Evolutionary conservation across 2,329 filamentous ascomycete species (phyloP).

Genomic region (Immersiporthe knoxdaviesiana): DNA sequence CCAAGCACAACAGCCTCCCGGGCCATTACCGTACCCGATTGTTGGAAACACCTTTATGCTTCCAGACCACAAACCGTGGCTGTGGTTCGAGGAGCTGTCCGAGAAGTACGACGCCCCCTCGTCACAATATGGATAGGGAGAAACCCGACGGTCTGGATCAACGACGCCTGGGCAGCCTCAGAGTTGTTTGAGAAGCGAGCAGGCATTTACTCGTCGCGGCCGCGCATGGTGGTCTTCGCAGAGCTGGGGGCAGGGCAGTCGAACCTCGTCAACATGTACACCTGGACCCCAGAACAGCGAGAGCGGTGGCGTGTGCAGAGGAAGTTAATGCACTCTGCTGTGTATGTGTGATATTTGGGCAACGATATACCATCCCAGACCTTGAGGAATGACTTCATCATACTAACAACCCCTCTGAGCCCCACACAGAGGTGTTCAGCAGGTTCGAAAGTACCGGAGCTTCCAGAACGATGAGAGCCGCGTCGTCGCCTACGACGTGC

Average conservation of each 20-base stretch:
- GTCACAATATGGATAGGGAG: slow-evolving; percentile 61
- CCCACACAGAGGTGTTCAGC: slow-evolving; percentile 49
- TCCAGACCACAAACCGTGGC: slow-evolving; percentile 59
- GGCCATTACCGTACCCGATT: slow-evolving; percentile 57
- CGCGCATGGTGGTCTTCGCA: slow-evolving; percentile 52
- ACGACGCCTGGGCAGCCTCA: slow-evolving; percentile 53
- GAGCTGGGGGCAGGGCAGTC: slow-evolving; percentile 50
- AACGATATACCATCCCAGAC: neutral
- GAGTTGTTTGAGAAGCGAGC: slow-evolving; percentile 59
- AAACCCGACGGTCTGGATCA: slow-evolving; percentile 52
- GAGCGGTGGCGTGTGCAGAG: slow-evolving; percentile 50
- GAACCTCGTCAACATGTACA: slow-evolving; percentile 50
- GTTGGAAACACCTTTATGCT: slow-evolving; percentile 60
- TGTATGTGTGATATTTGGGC: slow-evolving; percentile 32
- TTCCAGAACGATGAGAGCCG: slow-evolving; percentile 64
- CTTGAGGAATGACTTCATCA: too few species aligned
- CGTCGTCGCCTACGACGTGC: slow-evolving; percentile 55
- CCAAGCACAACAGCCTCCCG: slow-evolving; percentile 48
- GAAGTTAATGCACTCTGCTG: slow-evolving; percentile 56
- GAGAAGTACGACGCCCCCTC: slow-evolving; percentile 52
- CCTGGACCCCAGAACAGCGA: slow-evolving; percentile 43
- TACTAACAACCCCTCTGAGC: neutral
- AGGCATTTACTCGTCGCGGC: slow-evolving; percentile 54
- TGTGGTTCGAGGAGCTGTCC: slow-evolving; percentile 58
- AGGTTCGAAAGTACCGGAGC: slow-evolving; percentile 54